A percentile compares a stretch with the other conserved stretches of the same genome.
phyloP scores from a whole-genome alignment of 805 yeast species.

The Hanseniaspora lachancei region DNA sequence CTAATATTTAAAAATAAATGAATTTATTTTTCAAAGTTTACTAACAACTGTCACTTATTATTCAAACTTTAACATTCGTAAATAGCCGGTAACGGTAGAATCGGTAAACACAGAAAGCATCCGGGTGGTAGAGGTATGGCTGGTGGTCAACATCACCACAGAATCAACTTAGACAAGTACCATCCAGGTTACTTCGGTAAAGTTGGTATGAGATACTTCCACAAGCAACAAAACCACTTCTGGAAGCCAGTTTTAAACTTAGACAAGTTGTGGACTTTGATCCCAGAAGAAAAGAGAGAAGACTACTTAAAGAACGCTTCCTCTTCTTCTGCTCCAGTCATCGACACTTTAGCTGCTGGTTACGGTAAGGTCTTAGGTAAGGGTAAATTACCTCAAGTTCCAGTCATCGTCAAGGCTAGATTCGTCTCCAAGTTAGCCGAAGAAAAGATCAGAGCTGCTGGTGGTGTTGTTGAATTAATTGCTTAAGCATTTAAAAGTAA shows the following conservation, averaged over 20 bases:
- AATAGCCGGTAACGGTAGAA: constrained; percentile 99
- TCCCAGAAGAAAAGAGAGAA: constrained; percentile 88
- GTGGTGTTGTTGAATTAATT: constrained; percentile 99
- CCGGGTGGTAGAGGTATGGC: constrained; percentile 99
- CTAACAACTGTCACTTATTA: constrained; percentile 2
- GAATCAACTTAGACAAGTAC: constrained; percentile 99
- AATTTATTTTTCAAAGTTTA: background rate
- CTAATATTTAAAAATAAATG: background rate
- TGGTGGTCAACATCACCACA: constrained; percentile 99
- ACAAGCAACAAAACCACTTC: constrained; percentile 84
- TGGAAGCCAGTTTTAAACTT: constrained; percentile 98
- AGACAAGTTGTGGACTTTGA: constrained; percentile 96
- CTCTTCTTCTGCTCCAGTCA: constrained; percentile 90
- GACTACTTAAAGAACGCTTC: constrained; percentile 76
- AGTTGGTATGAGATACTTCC: constrained; percentile 99
- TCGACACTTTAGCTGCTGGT: constrained; percentile 98
- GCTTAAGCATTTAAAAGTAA: constrained; percentile 47
- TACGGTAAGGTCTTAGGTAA: constrained; percentile 99
- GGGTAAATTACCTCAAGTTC: constrained; percentile 96
- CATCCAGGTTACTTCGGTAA: constrained; percentile 99
- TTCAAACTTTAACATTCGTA: constrained; percentile 14
- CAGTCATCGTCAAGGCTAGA: constrained; percentile 99
- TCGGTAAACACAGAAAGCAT: constrained; percentile 99
- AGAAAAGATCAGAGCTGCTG: constrained; percentile 99
- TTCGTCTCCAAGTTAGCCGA: constrained; percentile 98